Base-by-base conservation (phyloP, 1,284 basidiomycete genomes). In the Tylopilus sp. region DNA sequence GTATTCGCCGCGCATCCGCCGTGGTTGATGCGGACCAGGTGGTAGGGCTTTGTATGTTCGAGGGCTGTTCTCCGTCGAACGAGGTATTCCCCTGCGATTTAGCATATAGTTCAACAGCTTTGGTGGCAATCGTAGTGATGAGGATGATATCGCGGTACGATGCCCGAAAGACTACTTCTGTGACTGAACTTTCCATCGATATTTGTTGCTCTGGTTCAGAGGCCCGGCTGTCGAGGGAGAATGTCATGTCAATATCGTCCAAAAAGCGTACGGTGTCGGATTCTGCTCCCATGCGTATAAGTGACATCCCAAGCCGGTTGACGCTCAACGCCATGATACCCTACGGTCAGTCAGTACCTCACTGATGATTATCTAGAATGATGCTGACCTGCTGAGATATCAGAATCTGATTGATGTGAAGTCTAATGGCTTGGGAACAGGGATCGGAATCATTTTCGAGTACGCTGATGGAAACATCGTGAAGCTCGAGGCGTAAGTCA, bases 61-160 rank as follows among this genome's bases (percentile, higher is more conserved):
- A 47, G 10, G 47, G 20, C 5, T 56, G 50, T 29, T 49, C 49
- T 31, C 29, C 42, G 5, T 47, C 46, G 9, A 20, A 20, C 9
- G 37, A 44, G 6, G 44, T 33, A 41, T 50, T 36, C 8, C 30
- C 60, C 50, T 75, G 73, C 14, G 73, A 73, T 26, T 60, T 63
- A 21, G 65, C 64, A 54, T 77, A 80, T 31, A 67, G 41, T 14
- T 88, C 84, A 33, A 92, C 75, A 0, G 94, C 96, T 60, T 88
- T 93, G 66, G 93, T 93, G 60, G 89, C 78, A 53, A 99, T 97
- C 8, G 88, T 78, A 44, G 81, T 84, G 58, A 99, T 96, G 58
- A 99, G 80, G 61, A 83, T 82, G 61, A 99, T 91, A 67, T 99
- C 95, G 31, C 91, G 81, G 62, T 93, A 90, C 0, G 94, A 97